These are phyloP conservation scores for Choiromyces venosus DNA, from an alignment of 495 filamentous ascomycete species.

Conservation along the genomic window DNA sequence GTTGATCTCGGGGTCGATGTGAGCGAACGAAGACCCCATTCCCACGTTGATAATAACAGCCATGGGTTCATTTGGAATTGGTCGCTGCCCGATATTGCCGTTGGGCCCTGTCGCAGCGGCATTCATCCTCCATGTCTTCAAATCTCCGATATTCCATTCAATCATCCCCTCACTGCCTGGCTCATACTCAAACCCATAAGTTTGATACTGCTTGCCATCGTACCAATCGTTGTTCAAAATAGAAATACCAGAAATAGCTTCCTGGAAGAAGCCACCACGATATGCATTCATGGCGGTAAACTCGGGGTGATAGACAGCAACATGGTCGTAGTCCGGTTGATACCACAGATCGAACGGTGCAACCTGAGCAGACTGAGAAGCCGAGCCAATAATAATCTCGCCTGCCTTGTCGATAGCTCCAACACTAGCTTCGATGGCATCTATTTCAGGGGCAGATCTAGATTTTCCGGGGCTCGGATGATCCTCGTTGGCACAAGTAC, in stretches of 20 bases:
- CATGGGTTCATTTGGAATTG: conserved; percentile 68
- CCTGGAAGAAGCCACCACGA: conserved; percentile 63
- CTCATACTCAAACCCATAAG: conserved; percentile 67
- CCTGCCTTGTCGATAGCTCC: conserved; percentile 47
- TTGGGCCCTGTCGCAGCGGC: conserved; percentile 62
- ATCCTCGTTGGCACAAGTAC: conserved; percentile 60
- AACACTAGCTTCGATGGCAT: conserved; percentile 67
- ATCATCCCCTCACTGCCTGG: conserved; percentile 58
- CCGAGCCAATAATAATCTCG: conserved; percentile 50
- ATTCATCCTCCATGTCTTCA: conserved; percentile 63
- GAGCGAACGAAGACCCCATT: conserved; percentile 64
- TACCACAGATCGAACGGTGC: conserved; percentile 77
- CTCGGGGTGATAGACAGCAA: conserved; percentile 58
- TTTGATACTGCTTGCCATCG: conserved; percentile 67
- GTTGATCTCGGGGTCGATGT: conserved; percentile 53
- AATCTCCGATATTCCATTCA: conserved; percentile 63
- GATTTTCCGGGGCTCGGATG: conserved; percentile 67
- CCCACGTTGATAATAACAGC: conserved; percentile 65
- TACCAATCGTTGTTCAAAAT: conserved; percentile 75
- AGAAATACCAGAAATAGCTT: conserved; percentile 64
- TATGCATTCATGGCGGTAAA: conserved; percentile 62
- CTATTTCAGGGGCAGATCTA: conserved; percentile 69
- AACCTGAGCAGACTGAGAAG: conserved; percentile 66
- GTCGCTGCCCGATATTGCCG: conserved; percentile 66
- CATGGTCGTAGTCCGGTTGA: conserved; percentile 62